Base-by-base conservation (phyloP, 768 basidiomycete genomes). In the Tylopilus plumbeoviolaceoides region DNA sequence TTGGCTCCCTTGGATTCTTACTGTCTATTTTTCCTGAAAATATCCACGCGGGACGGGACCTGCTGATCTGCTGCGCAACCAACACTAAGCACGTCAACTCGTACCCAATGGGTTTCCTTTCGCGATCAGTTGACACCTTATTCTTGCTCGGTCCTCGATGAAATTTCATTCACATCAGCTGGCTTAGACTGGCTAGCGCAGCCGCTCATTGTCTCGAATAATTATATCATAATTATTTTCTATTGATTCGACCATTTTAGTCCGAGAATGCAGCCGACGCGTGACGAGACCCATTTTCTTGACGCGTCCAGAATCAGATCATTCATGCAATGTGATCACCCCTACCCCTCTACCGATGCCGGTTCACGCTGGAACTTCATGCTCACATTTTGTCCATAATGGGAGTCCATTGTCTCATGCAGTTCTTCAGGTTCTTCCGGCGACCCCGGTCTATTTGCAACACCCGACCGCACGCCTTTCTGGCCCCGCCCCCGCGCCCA, bases 361-460 rank as follows among this genome's bases (percentile, higher is more conserved):
- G 51, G 56, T 4, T 47, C 39, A 21, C 25, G 17, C 42, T 51
- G 25, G n/a, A n/a, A n/a, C n/a, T 31, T 49, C 59, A 45, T 44
- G 41, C 39, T 46, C 57, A 60, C 50, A 39, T 54, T 58, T 52
- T 54, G 41, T 47, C 38, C 47, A 45, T 59, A 63, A 53, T 27
- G 47, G 56, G 51, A 48, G 53, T 50, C 52, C 61, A 53, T 63
- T 66, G 63, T 60, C 64, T 60, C 60, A 56, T 62, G 50, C 61
- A 44, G 61, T 53, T 53, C 48, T 27, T 44, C 47, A 50, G 1
- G n/a, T 57, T 58, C 54, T 63, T 38, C 62, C 63, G 63, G 53
- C 44, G 27, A 54, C 46, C 57, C 59, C 64, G 64, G 59, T 53
- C 42, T 51, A 64, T 65, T 64, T 63, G 42, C 63, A 58, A 55